Evolutionary conservation across 208 protist species (phyloP).

Genomic region (Phytomonas francai): DNA sequence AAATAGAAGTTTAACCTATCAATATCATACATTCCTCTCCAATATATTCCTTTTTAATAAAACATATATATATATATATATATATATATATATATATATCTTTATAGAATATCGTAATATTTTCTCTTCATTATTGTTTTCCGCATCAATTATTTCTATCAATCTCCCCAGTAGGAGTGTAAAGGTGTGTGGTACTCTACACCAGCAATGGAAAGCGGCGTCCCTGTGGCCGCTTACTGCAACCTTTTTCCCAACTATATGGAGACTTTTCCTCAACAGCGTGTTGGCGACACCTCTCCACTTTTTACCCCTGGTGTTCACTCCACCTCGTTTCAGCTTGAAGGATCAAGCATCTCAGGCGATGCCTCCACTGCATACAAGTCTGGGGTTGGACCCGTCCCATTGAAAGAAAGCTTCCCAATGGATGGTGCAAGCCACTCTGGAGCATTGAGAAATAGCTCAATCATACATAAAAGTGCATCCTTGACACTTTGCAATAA

Average conservation of each 20-base stretch:
- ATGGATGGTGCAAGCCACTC: background rate
- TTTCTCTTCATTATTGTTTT: background rate
- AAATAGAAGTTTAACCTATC: background rate
- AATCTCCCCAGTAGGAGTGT: background rate
- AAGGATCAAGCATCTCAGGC: background rate
- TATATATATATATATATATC: conserved; percentile 4
- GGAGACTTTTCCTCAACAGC: background rate
- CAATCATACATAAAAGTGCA: background rate
- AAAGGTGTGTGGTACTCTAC: background rate
- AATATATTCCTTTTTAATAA: background rate
- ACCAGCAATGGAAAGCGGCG: background rate
- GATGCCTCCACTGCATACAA: background rate
- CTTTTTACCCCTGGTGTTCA: background rate
- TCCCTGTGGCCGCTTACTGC: background rate
- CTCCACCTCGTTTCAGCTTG: background rate
- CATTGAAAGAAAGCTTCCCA: background rate
- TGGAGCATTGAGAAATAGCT: background rate
- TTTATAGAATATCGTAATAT: background rate
- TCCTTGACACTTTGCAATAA: background rate
- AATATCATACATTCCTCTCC: background rate
- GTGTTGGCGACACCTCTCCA: background rate
- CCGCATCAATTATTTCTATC: conserved; percentile 6
- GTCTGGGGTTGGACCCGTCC: background rate
- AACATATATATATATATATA: conserved; percentile 7
- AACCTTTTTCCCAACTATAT: background rate